A percentile compares a stretch with the other conserved stretches of the same genome.
These are phyloP conservation scores for Leccinum imitatum DNA, from an alignment of 768 basidiomycete genomes.

Conservation along the genomic window DNA sequence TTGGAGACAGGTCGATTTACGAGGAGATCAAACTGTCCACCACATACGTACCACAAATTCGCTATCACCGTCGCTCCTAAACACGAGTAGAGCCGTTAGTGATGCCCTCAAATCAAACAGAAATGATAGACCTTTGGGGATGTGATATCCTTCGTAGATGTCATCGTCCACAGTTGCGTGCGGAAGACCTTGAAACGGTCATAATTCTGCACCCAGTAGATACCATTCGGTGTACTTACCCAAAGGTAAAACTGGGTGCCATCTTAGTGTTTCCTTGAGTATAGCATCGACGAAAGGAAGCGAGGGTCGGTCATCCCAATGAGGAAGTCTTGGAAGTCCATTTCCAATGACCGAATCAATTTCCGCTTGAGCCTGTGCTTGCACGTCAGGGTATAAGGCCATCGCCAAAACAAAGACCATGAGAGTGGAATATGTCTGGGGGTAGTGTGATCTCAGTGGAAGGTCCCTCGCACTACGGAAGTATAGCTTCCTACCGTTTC, in stretches of 20 bases:
- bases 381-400: slow-evolving; percentile 27
- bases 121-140: slow-evolving; percentile 45
- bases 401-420: slow-evolving; percentile 25
- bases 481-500: slow-evolving; percentile 22
- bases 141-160: slow-evolving; percentile 44
- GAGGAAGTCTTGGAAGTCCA: slow-evolving; percentile 20
- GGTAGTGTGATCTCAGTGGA: slow-evolving; percentile 11
- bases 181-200: slow-evolving; percentile 23
- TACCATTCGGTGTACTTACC: slow-evolving; percentile 2
- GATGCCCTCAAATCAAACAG: neutral
- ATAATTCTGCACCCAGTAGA: neutral
- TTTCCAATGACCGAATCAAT: slow-evolving; percentile 20
- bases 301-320: slow-evolving; percentile 18
- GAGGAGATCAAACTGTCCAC: neutral
- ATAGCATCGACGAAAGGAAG: slow-evolving; percentile 26
- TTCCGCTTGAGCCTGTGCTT: slow-evolving; percentile 19
- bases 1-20: slow-evolving; percentile 6
- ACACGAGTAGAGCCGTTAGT: neutral
- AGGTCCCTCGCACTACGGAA: neutral
- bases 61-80: slow-evolving; percentile 20
- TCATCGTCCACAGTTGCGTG: slow-evolving; percentile 40
- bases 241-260: slow-evolving; percentile 20
- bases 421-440: slow-evolving; percentile 21
- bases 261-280: slow-evolving; percentile 25
- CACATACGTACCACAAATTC: slow-evolving; percentile 18